Evolutionary conservation across 768 basidiomycete species (phyloP).

Genomic region (Favolaschia claudopus): DNA sequence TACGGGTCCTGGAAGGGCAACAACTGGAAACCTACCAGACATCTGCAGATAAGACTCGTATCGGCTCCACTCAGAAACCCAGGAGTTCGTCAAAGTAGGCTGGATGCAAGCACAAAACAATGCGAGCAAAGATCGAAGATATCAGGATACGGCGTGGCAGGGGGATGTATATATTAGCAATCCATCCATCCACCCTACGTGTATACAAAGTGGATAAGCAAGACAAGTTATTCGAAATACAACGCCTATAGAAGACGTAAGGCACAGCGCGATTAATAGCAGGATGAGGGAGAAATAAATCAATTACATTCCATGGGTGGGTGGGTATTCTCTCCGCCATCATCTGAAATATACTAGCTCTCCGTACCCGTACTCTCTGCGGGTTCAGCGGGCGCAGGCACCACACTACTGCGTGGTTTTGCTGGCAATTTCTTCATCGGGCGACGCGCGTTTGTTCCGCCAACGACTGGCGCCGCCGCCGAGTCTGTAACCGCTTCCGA

Average conservation of each 20-base stretch:
- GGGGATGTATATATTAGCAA: slow-evolving; percentile 4
- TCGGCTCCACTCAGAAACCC: too few relatives aligned
- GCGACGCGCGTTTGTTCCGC: too few relatives aligned
- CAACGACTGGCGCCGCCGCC: too few relatives aligned
- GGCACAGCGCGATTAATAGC: slow-evolving; percentile 18
- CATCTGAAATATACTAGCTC: not conserved
- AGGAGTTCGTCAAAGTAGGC: too few relatives aligned
- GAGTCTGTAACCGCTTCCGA: too few relatives aligned
- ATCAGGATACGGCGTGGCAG: not conserved
- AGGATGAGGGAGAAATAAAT: not conserved
- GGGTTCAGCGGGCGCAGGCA: not conserved
- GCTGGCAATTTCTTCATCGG: slow-evolving; percentile 16
- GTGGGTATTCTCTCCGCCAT: slow-evolving; percentile 5
- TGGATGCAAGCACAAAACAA: too few relatives aligned
- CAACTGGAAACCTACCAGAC: too few relatives aligned
- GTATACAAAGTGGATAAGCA: slow-evolving; percentile 15
- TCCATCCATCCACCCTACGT: slow-evolving; percentile 17
- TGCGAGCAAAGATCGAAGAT: not conserved
- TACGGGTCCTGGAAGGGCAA: too few relatives aligned
- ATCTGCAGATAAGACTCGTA: too few relatives aligned
- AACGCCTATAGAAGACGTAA: slow-evolving; percentile 14
- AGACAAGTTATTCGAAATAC: slow-evolving; percentile 6
- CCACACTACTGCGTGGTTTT: not conserved
- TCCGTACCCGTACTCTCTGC: too few relatives aligned
- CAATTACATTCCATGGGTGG: slow-evolving; percentile 8